Conservation (phyloP, 257 asterid species). For the Solanum pennellii region DNA sequence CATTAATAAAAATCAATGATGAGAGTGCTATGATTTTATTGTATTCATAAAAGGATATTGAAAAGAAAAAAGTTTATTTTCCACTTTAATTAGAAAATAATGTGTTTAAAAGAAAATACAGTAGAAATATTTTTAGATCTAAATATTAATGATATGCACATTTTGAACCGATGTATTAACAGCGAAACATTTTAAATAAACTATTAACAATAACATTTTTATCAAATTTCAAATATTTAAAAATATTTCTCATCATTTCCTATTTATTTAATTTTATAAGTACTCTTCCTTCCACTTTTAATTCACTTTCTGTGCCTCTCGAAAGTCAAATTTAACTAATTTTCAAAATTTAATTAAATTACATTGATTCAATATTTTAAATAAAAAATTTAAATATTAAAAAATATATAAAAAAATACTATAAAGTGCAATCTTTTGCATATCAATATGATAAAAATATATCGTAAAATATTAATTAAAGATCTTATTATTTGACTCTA, state of each 20-base stretch:
- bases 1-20: too few relatives aligned
- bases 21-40: neutral
- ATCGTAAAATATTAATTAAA: too few relatives aligned
- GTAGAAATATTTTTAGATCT: neutral
- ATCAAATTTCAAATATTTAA: neutral
- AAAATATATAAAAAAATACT: too few relatives aligned
- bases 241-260: too few relatives aligned
- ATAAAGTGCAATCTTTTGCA: too few relatives aligned
- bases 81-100: neutral
- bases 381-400: too few relatives aligned
- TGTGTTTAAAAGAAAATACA: neutral
- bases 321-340: neutral
- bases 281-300: neutral
- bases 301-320: neutral
- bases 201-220: neutral
- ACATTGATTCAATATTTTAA: too few relatives aligned
- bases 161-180: neutral
- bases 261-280: neutral
- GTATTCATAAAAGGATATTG: neutral
- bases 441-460: too few relatives aligned
- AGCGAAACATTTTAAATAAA: neutral
- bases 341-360: too few relatives aligned
- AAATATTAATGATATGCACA: neutral
- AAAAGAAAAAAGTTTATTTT: neutral
- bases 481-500: too few relatives aligned